Percentiles rank a stretch among this genome's conserved stretches.
Conservation (phyloP, 305 asterid species). For the Solanum hybrid region DNA sequence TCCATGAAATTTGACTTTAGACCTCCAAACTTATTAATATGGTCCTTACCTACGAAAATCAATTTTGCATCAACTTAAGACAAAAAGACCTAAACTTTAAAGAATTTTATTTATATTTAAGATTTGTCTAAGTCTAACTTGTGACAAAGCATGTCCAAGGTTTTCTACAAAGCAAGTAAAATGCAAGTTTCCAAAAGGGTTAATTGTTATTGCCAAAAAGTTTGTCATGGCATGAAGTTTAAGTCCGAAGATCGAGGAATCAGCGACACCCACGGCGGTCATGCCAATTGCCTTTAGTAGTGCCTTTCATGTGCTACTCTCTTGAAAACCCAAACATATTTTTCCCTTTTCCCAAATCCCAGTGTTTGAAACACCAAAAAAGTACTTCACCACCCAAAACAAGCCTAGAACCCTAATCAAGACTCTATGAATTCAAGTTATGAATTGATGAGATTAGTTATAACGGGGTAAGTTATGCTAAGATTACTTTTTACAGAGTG, state of each 20-base stretch:
- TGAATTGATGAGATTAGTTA: neutral
- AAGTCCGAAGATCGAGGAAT: neutral
- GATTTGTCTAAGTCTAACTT: neutral
- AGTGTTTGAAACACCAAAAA: slow-evolving; percentile 1
- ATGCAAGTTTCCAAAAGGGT: neutral
- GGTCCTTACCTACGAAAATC: neutral
- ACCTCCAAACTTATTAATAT: neutral
- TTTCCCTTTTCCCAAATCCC: slow-evolving; percentile 12
- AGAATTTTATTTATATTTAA: neutral
- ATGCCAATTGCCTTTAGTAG: neutral
- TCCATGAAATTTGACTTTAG: neutral
- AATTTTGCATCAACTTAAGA: neutral
- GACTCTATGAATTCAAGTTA: neutral
- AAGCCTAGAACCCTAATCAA: neutral
- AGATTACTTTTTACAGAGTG: too few relatives aligned
- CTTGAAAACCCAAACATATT: slow-evolving; percentile 9
- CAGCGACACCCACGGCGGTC: slow-evolving; percentile 7
- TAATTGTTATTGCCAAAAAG: neutral
- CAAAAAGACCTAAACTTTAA: neutral
- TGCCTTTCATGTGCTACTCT: slow-evolving; percentile 12
- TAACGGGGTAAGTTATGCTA: neutral
- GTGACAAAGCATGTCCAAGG: neutral
- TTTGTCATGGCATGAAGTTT: slow-evolving; percentile 1
- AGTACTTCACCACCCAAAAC: neutral
- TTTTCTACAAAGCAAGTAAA: neutral